Base-by-base conservation (phyloP, 805 yeast species). In the Saturnispora besseyi region DNA sequence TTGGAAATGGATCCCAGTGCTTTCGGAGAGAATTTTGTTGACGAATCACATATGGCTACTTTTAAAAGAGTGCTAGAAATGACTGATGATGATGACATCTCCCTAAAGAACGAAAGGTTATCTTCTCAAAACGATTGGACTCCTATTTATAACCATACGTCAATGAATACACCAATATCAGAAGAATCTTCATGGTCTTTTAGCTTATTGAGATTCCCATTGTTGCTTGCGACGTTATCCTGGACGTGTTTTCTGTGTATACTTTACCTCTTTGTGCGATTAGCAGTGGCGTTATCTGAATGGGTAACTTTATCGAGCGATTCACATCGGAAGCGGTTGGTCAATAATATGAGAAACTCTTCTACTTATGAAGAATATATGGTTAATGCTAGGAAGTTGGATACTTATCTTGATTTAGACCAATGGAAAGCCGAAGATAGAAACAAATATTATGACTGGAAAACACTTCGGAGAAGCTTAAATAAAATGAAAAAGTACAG, bases 371-470 rank as follows among this genome's bases (percentile, higher is more conserved):
- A 68, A 5, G 87, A 85, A 53, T 85, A 90, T 85, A 66, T 75
- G 4, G 60, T 62, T 13, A 76, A 76, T 56, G 91, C 93, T 1
- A 59, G 70, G 34, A 67, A 64, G 8, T 62, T 85, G 44, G 93
- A 85, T 59, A 64, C 71, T 32, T 74, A 68, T 57, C 67, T 84
- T 31, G 78, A 81, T 5, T 65, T 81, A n/a, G 78, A 78, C 53
- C 69, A 72, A 43, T 85, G 95, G 95, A 74, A 77, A 43, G 58
- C 65, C 8, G 79, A 78, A 53, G 81, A 82, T 22, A 68, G 70
- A 50, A 82, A 82, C 55, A 77, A 79, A 24, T 82, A 79, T 60
- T 85, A 85, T 61, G 91, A 85, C 62, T 81, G 77, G 64, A 74
- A 71, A 36, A 80, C 87, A 0, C 65, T 86, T 8, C 63, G 70